Evolutionary conservation across 306 rosid species (phyloP), one percentile per base, ranked within the genome.

Genomic region (Senna siamea): DNA sequence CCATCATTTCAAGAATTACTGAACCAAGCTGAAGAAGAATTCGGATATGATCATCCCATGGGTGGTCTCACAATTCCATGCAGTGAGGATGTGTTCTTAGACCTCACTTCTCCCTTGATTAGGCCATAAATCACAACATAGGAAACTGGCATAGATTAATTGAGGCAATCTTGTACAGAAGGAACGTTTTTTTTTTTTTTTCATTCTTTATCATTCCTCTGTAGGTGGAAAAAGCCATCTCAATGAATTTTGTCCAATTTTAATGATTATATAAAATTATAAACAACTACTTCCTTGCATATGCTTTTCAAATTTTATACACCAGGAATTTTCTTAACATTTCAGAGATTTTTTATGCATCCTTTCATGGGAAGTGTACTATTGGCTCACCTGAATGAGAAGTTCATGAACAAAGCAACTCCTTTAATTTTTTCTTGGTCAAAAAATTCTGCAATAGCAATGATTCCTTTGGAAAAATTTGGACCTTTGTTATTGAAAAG

Each of bases 61-160:
- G 84, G 80, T 8, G 86, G 84, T 26, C 78, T 85, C 18, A 81
- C 76, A 51, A 73, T 85, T 55, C 80, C 86, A 2, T 82, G 82
- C 65, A 28, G 9, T 4, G 86, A 82, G 35, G 72, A 69, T 69
- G 73, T 55, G 47, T 82, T 26, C 30, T 26, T 26, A 26, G 30
- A 26, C 78, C n/a, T n/a, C n/a, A n/a, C n/a, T n/a, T 79, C 80
- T 76, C 11, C 17, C 64, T 58, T 78, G 61, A 80, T 40, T 18
- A 26, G 37, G 46, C 2, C 22, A 66, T 75, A 44, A 41, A 17
- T 28, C 56, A 69, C 10, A 8, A 4, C 11, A 34, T 13, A 11
- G 61, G 17, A 72, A 60, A 66, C 20, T 5, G 15, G 71, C 58
- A 38, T 81, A 67, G 35, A 73, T 23, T 76, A 76, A 41, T 12